These are phyloP conservation scores for Papilionanthe hybrid DNA, from an alignment of 116 monocot species.

Conservation along the genomic window DNA sequence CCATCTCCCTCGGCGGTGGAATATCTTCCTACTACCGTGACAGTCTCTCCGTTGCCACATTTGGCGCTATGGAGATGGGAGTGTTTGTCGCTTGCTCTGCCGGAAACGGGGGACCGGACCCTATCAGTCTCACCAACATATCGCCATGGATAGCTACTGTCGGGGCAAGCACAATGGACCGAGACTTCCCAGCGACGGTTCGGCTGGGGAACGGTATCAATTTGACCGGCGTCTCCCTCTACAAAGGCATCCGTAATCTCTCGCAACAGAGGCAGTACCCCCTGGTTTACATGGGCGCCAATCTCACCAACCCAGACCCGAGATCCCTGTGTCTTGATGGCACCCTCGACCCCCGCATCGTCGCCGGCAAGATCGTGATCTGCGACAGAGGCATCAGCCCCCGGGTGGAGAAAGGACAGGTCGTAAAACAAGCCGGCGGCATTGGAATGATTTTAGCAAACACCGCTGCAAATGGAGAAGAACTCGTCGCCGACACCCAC, in stretches of 20 bases:
- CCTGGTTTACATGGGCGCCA: conserved; percentile 54
- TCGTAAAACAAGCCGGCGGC: conserved; percentile 77
- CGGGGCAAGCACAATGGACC: conserved; percentile 66
- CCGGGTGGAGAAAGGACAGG: conserved; percentile 69
- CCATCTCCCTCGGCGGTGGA: conserved; percentile 72
- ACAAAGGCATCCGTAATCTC: conserved; percentile 47
- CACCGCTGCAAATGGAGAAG: conserved; percentile 59
- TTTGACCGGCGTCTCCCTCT: conserved; percentile 67
- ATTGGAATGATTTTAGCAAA: conserved; percentile 79
- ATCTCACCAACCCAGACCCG: conserved; percentile 43
- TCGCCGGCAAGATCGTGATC: conserved; percentile 71
- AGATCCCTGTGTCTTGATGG: conserved; percentile 68
- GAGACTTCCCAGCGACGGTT: conserved; percentile 52
- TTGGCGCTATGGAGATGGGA: conserved; percentile 71
- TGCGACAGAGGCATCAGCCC: conserved; percentile 84
- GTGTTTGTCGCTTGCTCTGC: conserved; percentile 68
- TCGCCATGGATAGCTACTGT: conserved; percentile 73
- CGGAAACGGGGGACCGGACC: conserved; percentile 66
- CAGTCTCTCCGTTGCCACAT: conserved; percentile 46
- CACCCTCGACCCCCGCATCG: conserved; percentile 48
- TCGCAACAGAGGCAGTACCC: conserved; percentile 38
- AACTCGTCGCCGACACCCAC: conserved; percentile 81
- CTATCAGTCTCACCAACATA: conserved; percentile 49
- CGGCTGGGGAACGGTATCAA: conserved; percentile 45
- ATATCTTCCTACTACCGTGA: conserved; percentile 48